Evolutionary conservation across 306 rosid species (phyloP).

Genomic region (Medicago lupulina): DNA sequence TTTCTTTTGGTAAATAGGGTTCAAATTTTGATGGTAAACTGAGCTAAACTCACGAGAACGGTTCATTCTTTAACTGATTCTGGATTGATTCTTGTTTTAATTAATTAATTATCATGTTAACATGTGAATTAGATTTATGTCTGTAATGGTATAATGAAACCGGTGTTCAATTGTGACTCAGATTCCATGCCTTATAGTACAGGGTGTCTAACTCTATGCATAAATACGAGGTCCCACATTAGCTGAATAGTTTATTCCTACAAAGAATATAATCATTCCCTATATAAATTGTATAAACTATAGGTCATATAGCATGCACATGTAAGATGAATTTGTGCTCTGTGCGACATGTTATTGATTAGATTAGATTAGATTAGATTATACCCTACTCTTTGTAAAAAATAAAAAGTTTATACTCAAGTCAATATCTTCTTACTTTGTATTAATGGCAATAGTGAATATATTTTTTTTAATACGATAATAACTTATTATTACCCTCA

Average conservation of each 20-base stretch:
- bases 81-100: not conserved
- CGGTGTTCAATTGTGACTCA: conserved; percentile 43
- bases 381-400: too few species aligned
- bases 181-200: conserved; percentile 40
- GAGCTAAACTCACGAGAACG: too few species aligned
- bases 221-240: conserved; percentile 37
- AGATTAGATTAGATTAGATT: not conserved
- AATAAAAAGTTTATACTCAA: too few species aligned
- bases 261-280: conserved; percentile 50
- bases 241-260: conserved; percentile 33
- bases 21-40: too few species aligned
- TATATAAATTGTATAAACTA: conserved; percentile 20
- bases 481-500: too few species aligned
- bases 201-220: conserved; percentile 35
- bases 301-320: conserved; percentile 39
- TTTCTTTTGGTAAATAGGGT: too few species aligned
- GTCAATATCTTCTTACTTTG: too few species aligned
- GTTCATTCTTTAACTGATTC: too few species aligned
- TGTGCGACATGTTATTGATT: conserved; percentile 1
- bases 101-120: conserved; percentile 15
- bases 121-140: conserved; percentile 33
- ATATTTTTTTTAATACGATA: too few species aligned
- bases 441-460: too few species aligned
- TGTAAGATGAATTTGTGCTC: conserved; percentile 12
- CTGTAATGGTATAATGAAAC: conserved; percentile 6